Evolutionary conservation across 2,329 filamentous ascomycete genomes (phyloP).

Genomic region (Madurella fahalii): DNA sequence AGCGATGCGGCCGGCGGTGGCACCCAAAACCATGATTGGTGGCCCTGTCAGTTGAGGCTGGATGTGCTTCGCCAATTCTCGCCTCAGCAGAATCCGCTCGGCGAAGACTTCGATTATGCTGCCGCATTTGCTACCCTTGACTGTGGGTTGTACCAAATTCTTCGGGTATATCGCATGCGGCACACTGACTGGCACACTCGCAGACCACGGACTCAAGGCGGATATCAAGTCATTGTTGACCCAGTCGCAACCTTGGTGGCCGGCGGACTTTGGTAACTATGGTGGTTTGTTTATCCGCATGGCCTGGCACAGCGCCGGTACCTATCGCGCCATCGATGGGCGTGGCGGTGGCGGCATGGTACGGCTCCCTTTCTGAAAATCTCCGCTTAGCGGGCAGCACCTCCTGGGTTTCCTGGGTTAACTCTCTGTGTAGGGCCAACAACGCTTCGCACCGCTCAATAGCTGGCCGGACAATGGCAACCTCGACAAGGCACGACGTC

Average conservation of each 20-base stretch:
- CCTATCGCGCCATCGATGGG: constrained; percentile 70
- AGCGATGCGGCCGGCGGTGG: constrained; percentile 55
- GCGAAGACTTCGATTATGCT: constrained; percentile 66
- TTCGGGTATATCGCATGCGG: too few species aligned
- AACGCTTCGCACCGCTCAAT: constrained; percentile 77
- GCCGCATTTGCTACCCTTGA: constrained; percentile 68
- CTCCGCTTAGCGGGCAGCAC: too few species aligned
- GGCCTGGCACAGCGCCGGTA: constrained; percentile 78
- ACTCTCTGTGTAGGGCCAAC: constrained; percentile 53
- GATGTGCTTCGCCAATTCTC: constrained; percentile 72
- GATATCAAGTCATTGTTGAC: constrained; percentile 69
- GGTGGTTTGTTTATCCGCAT: constrained; percentile 76
- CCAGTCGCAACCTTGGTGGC: constrained; percentile 77
- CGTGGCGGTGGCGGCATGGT: constrained; percentile 63
- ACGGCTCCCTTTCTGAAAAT: background rate
- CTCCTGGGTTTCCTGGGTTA: background rate
- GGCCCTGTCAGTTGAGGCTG: constrained; percentile 64
- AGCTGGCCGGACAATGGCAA: constrained; percentile 77
- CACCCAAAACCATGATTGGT: constrained; percentile 68
- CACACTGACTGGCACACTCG: too few species aligned
- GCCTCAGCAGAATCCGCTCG: constrained; percentile 58
- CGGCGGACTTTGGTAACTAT: constrained; percentile 77
- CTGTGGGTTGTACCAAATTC: constrained; percentile 30
- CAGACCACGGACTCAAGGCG: constrained; percentile 63
- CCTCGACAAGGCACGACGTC: constrained; percentile 75